phyloP scores from a whole-genome alignment of 495 filamentous ascomycete genomes.

The Clohesyomyces aquaticus region DNA sequence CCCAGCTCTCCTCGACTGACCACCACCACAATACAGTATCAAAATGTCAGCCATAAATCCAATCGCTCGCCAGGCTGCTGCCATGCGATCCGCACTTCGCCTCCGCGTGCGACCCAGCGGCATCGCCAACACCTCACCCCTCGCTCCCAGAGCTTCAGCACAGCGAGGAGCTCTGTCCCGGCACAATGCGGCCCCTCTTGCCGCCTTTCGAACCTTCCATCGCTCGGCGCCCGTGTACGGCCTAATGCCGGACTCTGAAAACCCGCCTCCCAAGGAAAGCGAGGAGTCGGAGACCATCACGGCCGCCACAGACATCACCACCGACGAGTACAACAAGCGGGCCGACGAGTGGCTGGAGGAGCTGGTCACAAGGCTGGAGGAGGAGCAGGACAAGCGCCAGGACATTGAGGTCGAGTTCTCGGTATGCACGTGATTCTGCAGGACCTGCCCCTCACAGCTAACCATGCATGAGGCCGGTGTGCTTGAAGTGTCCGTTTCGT shows the following conservation, averaged over 20 bases:
- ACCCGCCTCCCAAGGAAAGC: conserved; percentile 42
- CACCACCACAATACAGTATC: too few relatives aligned
- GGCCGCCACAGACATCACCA: conserved; percentile 68
- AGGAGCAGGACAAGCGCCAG: conserved; percentile 62
- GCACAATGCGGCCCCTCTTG: not conserved
- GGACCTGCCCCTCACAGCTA: conserved; percentile 10
- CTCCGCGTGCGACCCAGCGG: conserved; percentile 19
- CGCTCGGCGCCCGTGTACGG: conserved; percentile 23
- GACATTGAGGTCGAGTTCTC: conserved; percentile 68
- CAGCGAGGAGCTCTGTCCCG: not conserved
- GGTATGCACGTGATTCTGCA: conserved; percentile 43
- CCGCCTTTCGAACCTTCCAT: conserved; percentile 28
- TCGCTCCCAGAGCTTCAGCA: conserved; percentile 9
- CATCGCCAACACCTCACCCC: conserved; percentile 2
- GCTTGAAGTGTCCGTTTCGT: conserved; percentile 67
- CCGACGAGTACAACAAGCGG: conserved; percentile 72
- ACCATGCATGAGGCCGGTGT: conserved; percentile 71
- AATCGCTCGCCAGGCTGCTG: conserved; percentile 10
- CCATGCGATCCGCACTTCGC: too few relatives aligned
- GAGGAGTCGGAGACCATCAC: conserved; percentile 32
- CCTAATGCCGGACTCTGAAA: conserved; percentile 46
- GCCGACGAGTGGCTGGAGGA: conserved; percentile 67
- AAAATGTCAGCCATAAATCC: conserved; percentile 2
- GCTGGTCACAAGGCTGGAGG: conserved; percentile 46
- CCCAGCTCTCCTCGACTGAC: too few relatives aligned